Base-by-base conservation (phyloP, 176 grass and related monocot species). In the Poa pratensis region DNA sequence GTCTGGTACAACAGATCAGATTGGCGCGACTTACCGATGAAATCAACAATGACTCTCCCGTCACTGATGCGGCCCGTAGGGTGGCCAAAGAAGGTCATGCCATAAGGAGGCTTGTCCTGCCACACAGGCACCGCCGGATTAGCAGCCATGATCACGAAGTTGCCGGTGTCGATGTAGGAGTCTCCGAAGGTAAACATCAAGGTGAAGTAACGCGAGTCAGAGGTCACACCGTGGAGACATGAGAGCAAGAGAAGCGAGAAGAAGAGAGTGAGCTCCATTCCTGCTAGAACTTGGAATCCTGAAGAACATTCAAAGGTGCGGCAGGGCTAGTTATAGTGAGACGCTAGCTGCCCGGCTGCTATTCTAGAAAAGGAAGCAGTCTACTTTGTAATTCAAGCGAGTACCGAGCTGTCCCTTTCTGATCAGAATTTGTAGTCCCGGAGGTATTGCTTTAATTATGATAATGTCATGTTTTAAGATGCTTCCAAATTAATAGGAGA, bases 141-240 rank as follows among this genome's bases (percentile, higher is more conserved):
- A 0, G 64, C 67, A 2, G 70, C 59, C 69, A 90, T 81, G 67
- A 77, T 43, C 54, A 73, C 34, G 5, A 80, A 79, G 84, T 94
- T 94, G 43, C 87, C 92, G 6, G 92, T 86, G 87, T 94, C 92
- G 4, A 83, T 83, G 62, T 82, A 81, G 12, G 89, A 94, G 78
- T 94, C 88, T 3, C 89, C 87, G 1, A 91, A 54, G 60, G 76
- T 57, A 62, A 91, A 91, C 66, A 94, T 86, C 4, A 87, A 85
- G 39, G 82, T 78, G 69, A 89, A 27, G 57, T 19, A n/a, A 0
- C 13, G 13, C 1, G 78, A 46, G 26, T 13, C 46, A 3, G 69
- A 75, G 4, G 32, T 66, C 77, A 14, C n/a, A 1, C 45, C 7
- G 3, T 16, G 63, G 16, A 66, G 45, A 22, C 22, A 43, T 18